Conservation (phyloP, 2,329 filamentous ascomycete species). For the Truncatella angustata region DNA sequence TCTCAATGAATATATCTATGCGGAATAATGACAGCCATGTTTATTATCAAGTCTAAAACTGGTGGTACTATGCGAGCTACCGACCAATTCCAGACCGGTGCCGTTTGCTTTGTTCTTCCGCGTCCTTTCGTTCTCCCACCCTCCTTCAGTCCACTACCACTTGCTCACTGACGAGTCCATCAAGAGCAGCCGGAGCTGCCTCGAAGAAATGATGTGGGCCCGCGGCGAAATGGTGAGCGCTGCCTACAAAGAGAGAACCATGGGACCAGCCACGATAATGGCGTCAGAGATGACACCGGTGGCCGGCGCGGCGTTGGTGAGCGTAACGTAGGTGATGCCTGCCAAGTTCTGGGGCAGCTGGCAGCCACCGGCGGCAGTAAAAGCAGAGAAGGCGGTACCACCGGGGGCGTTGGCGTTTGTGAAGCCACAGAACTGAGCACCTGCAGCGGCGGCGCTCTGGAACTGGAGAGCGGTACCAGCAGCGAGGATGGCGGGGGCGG, state of each 20-base stretch:
- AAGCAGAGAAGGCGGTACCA: conserved; percentile 58
- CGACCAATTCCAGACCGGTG: conserved; percentile 9
- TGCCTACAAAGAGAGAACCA: conserved; percentile 49
- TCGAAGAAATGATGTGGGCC: no score
- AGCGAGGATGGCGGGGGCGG: conserved; percentile 35
- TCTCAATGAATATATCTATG: not conserved
- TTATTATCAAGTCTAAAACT: conserved; percentile 9
- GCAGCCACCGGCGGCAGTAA: conserved; percentile 55
- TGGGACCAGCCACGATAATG: conserved; percentile 64
- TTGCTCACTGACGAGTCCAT: no score
- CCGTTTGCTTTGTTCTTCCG: not conserved
- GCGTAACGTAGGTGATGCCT: conserved; percentile 66
- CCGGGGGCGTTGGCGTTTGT: conserved; percentile 58
- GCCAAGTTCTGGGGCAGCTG: conserved; percentile 59
- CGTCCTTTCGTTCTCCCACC: not conserved
- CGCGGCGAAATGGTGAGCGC: not conserved
- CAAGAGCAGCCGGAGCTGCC: no score
- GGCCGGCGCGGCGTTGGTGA: conserved; percentile 54
- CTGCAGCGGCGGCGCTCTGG: conserved; percentile 46
- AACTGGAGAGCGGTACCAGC: conserved; percentile 45
- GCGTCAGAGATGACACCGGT: conserved; percentile 56
- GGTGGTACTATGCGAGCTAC: conserved; percentile 12
- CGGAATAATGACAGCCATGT: not conserved
- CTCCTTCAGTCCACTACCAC: not conserved
- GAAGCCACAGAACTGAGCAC: conserved; percentile 64